Base-by-base conservation (phyloP, 2,329 filamentous ascomycete species). In the Pleochaeta shiraiana region DNA sequence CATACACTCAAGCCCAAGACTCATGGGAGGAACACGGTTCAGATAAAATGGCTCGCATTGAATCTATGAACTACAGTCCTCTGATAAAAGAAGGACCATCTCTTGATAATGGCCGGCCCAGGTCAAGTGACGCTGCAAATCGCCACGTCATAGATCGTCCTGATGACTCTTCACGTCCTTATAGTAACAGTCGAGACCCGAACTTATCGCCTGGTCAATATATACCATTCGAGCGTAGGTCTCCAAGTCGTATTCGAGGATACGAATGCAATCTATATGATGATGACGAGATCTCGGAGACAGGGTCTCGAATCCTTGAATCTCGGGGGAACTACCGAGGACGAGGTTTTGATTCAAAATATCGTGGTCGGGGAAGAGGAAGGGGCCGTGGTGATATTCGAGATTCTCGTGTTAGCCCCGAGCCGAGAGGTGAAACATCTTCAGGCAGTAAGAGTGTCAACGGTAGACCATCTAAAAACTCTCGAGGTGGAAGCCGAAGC, bases 301-400 rank as follows among this genome's bases (percentile, higher is more conserved):
- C 64, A 64, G 65, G 63, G 28, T 30, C 45, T 12, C 67, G 69
- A 55, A 62, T 63, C 19, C 69, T 65, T 66, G 67, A 69, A 28
- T 28, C 50, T 28, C 65, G 65, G 16, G 69, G 68, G 47, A 63
- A 63, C 33, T 72, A 73, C 60, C 67, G 61, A 68, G 71, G 71
- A 43, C 66, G 66, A 59, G 64, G 67, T 9, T 73, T 65, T 64
- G 70, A 73, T 68, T 69, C 72, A 30, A 70, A 70, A 62, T 72
- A 65, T 66, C 67, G 71, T 59, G 68, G 68, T 61, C 67, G 70
- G 43, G 70, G 69, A 43, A 67, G 70, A 59, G 67, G 69, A 19
- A 60, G 70, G 65, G 69, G 69, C 14, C 67, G 70, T 67, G 69
- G 69, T 64, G 63, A 64, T 9, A 24, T 33, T 19, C 50, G 55